Base-by-base conservation (phyloP, 2,329 filamentous ascomycete genomes). In the Colletotrichum caudatum region DNA sequence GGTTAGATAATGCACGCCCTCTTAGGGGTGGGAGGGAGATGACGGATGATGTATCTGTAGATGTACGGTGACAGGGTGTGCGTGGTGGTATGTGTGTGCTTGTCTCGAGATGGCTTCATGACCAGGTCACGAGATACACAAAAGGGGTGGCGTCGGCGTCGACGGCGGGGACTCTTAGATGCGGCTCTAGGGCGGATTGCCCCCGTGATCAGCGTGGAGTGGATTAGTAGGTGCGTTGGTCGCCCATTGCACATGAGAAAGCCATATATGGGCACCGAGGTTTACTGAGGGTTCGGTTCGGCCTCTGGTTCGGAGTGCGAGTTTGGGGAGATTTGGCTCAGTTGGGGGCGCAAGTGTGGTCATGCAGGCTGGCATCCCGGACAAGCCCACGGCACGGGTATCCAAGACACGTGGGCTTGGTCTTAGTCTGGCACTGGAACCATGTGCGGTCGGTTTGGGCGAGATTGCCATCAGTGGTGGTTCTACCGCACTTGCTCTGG, bases 91-190 rank as follows among this genome's bases (percentile, higher is more conserved):
- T 57, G 60, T 29, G 9, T 29, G 29, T 56, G 14, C 20, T 35
- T 57, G 63, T 67, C 68, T 68, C 41, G 68, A 68, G 68, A 71
- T 71, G 57, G 64, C 64, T 68, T 71, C 68, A 63, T 26, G 44
- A 57, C 26, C 44, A 53, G 64, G 64, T 68, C 64, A 71, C 68
- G 58, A 35, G 68, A 53, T 62, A 59, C 64, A 18, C 44, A 44
- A 11, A 18, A 18, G 35, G 16, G 37, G 29, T 18, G 56, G 56
- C 14, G 53, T 3, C 53, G 53, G 53, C 54, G 54, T 35, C 18
- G 33, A 1, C 35, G 54, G 20, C 54, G 54, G 35, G 3, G 20
- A 18, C 44, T 23, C 20, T 57, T 39, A 35, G 12, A 50, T 41
- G 58, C 58, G 41, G 58, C 44, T 59, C 26, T 44, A 46, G 39